Evolutionary conservation across 1,284 basidiomycete species (phyloP).

Genomic region (Heliocybe sulcata): DNA sequence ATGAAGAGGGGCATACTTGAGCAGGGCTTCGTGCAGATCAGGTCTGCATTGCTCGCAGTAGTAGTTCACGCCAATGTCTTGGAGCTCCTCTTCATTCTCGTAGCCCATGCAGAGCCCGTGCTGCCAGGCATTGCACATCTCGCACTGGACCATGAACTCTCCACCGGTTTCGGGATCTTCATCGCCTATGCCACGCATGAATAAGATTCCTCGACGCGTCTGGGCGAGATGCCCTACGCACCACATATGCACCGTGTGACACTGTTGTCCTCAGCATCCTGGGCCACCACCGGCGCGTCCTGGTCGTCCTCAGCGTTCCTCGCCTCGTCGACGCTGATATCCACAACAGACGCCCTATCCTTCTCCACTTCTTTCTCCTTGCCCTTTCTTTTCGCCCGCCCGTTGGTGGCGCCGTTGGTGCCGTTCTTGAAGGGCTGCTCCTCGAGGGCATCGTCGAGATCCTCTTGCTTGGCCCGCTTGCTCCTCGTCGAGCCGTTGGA

Average conservation of each 20-base stretch:
- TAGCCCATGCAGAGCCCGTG: slow-evolving; percentile 97
- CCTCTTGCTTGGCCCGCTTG: slow-evolving; percentile 69
- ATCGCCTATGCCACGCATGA: slow-evolving; percentile 39
- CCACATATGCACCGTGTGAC: slow-evolving; percentile 95
- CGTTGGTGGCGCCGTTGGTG: slow-evolving; percentile 28
- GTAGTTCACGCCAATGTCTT: slow-evolving; percentile 65
- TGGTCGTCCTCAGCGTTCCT: slow-evolving; percentile 24
- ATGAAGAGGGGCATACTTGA: slow-evolving; percentile 46
- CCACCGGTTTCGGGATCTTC: slow-evolving; percentile 67
- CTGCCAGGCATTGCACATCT: slow-evolving; percentile 97
- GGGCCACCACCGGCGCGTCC: slow-evolving; percentile 41
- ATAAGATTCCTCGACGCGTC: neutral
- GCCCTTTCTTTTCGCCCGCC: slow-evolving; percentile 44
- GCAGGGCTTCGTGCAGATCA: slow-evolving; percentile 73
- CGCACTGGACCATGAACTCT: slow-evolving; percentile 97
- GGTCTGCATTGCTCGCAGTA: slow-evolving; percentile 94
- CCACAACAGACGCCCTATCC: slow-evolving; percentile 25
- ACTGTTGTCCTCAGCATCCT: slow-evolving; percentile 73
- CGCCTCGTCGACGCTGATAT: slow-evolving; percentile 15
- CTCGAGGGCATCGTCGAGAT: slow-evolving; percentile 54
- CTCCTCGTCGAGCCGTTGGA: slow-evolving; percentile 35
- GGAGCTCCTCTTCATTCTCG: slow-evolving; percentile 46
- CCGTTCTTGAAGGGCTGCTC: slow-evolving; percentile 37
- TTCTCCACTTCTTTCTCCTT: slow-evolving; percentile 41
- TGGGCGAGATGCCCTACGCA: neutral